phyloP scores from a whole-genome alignment of 1,284 basidiomycete genomes.

The Trichosporon sp. region DNA sequence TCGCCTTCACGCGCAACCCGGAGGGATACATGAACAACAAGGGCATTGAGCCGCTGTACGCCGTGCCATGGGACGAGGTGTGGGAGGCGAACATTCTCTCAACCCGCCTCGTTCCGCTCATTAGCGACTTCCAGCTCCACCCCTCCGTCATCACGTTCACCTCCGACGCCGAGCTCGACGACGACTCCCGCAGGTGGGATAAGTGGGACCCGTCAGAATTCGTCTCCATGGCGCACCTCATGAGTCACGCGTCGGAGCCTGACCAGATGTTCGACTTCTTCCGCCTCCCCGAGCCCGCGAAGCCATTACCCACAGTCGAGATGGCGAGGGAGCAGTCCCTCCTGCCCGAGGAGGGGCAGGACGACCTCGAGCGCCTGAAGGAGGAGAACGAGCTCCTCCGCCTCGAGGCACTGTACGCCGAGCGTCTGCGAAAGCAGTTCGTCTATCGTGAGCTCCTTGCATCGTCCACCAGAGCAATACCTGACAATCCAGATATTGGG shows the following conservation, averaged over 20 bases:
- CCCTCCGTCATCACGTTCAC: constrained; percentile 39
- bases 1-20: constrained; percentile 40
- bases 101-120: constrained; percentile 28
- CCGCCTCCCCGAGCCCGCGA: neutral
- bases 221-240: constrained; percentile 33
- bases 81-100: constrained; percentile 33
- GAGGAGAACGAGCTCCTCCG: constrained; percentile 36
- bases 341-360: neutral
- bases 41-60: constrained; percentile 29
- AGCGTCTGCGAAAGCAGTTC: constrained; percentile 34
- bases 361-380: constrained; percentile 15
- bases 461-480: too few relatives aligned
- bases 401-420: constrained; percentile 33
- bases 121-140: constrained; percentile 40
- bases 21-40: constrained; percentile 33
- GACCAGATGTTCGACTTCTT: constrained; percentile 27
- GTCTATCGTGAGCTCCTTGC: constrained; percentile 29
- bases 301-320: constrained; percentile 5
- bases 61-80: constrained; percentile 36
- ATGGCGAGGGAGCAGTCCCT: neutral
- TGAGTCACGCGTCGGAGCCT: constrained; percentile 31
- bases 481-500: constrained; percentile 34
- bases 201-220: constrained; percentile 39
- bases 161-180: constrained; percentile 36
- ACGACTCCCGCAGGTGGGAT: constrained; percentile 38